phyloP scores from a whole-genome alignment of 202 grass and related monocot species.

The Eragrostis tef region DNA sequence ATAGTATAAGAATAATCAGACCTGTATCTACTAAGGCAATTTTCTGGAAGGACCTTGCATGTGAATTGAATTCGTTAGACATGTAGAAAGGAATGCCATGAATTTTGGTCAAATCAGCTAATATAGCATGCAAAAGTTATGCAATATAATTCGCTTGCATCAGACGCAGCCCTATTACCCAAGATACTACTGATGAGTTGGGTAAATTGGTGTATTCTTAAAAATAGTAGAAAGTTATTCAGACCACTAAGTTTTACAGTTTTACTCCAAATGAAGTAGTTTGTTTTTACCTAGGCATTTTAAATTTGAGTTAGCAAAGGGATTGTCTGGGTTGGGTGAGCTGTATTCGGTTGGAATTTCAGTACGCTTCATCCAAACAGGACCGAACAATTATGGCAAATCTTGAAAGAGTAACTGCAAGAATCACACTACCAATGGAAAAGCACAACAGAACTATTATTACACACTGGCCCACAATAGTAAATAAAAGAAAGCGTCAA shows the following conservation, averaged over 20 bases:
- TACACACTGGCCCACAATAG: constrained; percentile 6
- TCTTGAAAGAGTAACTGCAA: not conserved
- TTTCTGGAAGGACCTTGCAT: not conserved
- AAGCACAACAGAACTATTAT: constrained; percentile 15
- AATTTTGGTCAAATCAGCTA: not conserved
- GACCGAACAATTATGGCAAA: constrained; percentile 1
- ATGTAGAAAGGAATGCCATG: not conserved
- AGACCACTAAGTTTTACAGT: not conserved
- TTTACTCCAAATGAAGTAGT: not conserved
- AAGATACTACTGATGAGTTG: not conserved
- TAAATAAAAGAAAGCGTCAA: not conserved
- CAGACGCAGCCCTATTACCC: constrained; percentile 16
- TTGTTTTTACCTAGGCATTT: not conserved
- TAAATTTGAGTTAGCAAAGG: constrained; percentile 13
- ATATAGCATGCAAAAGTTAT: not conserved
- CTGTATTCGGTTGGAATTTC: constrained; percentile 20
- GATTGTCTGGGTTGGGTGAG: not conserved
- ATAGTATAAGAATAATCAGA: constrained; percentile 22
- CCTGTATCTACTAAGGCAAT: not conserved
- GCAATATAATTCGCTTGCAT: not conserved
- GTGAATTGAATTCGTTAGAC: not conserved
- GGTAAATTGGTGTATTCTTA: not conserved
- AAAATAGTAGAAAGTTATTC: not conserved
- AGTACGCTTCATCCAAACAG: not conserved
- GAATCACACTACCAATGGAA: not conserved